phyloP scores from a whole-genome alignment of 495 filamentous ascomycete genomes.

The Penicillium mononematosum region DNA sequence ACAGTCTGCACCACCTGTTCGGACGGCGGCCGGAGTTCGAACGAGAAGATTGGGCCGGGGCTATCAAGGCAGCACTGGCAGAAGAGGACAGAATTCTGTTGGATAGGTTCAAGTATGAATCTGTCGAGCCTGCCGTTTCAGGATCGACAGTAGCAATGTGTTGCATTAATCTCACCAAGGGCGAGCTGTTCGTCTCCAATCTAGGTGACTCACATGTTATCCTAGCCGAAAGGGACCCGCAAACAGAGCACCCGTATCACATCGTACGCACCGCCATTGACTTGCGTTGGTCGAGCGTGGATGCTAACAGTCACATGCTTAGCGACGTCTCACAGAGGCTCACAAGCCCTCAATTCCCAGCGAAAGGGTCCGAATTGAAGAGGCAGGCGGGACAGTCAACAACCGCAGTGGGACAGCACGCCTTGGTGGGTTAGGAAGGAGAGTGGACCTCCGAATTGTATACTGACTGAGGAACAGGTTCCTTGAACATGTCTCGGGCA shows the following conservation, averaged over 20 bases:
- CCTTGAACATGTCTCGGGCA: constrained; percentile 46
- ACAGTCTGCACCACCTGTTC: constrained; percentile 31
- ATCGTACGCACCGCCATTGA: constrained; percentile 21
- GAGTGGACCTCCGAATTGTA: neutral
- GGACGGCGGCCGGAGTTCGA: constrained; percentile 34
- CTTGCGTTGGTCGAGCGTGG: neutral
- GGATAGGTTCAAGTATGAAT: constrained; percentile 29
- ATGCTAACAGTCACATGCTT: constrained; percentile 7
- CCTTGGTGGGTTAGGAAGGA: constrained; percentile 28
- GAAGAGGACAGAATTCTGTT: constrained; percentile 41
- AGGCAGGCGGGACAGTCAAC: constrained; percentile 36
- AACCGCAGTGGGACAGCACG: constrained; percentile 29
- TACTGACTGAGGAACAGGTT: constrained; percentile 21
- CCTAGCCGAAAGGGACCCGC: constrained; percentile 33
- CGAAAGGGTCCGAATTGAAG: constrained; percentile 37
- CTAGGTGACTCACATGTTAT: constrained; percentile 45
- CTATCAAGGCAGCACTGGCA: constrained; percentile 35
- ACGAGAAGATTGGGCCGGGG: constrained; percentile 33
- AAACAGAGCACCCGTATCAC: constrained; percentile 32
- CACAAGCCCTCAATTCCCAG: constrained; percentile 38
- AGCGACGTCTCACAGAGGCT: constrained; percentile 38
- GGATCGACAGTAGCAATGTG: constrained; percentile 42
- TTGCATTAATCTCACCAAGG: constrained; percentile 38
- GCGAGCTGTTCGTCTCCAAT: constrained; percentile 39
- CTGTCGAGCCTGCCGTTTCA: constrained; percentile 27